These are phyloP conservation scores for Aspergillus nidulans DNA, from an alignment of 495 filamentous ascomycete genomes.

Conservation along the genomic window DNA sequence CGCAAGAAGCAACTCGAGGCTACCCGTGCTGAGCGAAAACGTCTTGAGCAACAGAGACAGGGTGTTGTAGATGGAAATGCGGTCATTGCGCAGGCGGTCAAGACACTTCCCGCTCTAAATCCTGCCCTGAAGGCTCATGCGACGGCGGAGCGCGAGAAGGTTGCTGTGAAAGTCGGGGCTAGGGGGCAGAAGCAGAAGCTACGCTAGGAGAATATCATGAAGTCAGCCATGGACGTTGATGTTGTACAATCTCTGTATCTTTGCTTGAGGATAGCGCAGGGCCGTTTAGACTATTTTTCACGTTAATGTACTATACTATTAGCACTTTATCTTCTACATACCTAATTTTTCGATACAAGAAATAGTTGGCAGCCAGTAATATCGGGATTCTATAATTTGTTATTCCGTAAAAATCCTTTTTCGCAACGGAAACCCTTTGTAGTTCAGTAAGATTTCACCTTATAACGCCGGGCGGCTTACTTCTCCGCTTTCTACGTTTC, in stretches of 20 bases:
- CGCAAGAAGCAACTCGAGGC: conserved; percentile 60
- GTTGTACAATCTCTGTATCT: conserved; percentile 22
- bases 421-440: background rate
- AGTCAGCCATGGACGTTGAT: background rate
- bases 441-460: background rate
- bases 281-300: conserved; percentile 24
- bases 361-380: conserved; percentile 1
- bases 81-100: conserved; percentile 30
- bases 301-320: conserved; percentile 39
- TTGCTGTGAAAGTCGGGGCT: conserved; percentile 31
- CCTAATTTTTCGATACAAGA: conserved; percentile 12
- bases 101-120: conserved; percentile 33
- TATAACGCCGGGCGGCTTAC: background rate
- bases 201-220: conserved; percentile 20
- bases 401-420: background rate
- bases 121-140: conserved; percentile 29
- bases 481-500: background rate
- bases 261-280: conserved; percentile 36
- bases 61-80: conserved; percentile 37
- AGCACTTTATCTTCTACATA: conserved; percentile 20
- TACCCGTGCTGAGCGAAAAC: conserved; percentile 43
- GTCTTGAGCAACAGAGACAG: conserved; percentile 21
- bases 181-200: conserved; percentile 23
- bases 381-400: background rate
- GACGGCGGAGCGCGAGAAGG: conserved; percentile 36